Percentiles rank a stretch among this genome's conserved stretches.
Evolutionary conservation across 176 grass and related monocot species (phyloP).

Genomic region (Tillandsia leiboldiana): DNA sequence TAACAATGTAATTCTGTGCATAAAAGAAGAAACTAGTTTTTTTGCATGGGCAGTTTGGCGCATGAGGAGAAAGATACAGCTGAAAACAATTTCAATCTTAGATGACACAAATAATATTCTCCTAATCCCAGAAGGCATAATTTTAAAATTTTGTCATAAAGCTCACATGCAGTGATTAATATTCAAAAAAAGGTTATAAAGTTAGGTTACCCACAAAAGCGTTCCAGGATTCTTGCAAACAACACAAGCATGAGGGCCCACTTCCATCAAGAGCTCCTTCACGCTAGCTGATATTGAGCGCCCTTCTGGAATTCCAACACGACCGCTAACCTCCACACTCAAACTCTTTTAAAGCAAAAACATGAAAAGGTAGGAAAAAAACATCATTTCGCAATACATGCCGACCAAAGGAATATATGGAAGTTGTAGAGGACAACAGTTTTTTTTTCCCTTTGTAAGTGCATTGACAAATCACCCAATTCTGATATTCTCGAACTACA

Average conservation of each 20-base stretch:
- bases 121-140: too few relatives aligned
- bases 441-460: too few relatives aligned
- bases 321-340: constrained; percentile 15
- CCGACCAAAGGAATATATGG: background rate
- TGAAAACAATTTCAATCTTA: too few relatives aligned
- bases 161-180: background rate
- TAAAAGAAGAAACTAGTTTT: too few relatives aligned
- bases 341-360: constrained; percentile 18
- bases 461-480: too few relatives aligned
- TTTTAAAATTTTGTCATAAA: constrained; percentile 4
- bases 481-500: too few relatives aligned
- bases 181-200: constrained; percentile 7
- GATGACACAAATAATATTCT: too few relatives aligned
- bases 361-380: background rate
- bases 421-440: too few relatives aligned
- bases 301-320: constrained; percentile 19
- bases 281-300: background rate
- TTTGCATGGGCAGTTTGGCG: too few relatives aligned
- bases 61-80: too few relatives aligned
- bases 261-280: constrained; percentile 8
- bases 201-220: constrained; percentile 44
- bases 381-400: background rate
- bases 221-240: constrained; percentile 43
- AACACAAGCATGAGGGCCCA: constrained; percentile 31
- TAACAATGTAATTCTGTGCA: too few relatives aligned